Conservation (phyloP, 305 asterid genomes). For the Fraxinus sp. region DNA sequence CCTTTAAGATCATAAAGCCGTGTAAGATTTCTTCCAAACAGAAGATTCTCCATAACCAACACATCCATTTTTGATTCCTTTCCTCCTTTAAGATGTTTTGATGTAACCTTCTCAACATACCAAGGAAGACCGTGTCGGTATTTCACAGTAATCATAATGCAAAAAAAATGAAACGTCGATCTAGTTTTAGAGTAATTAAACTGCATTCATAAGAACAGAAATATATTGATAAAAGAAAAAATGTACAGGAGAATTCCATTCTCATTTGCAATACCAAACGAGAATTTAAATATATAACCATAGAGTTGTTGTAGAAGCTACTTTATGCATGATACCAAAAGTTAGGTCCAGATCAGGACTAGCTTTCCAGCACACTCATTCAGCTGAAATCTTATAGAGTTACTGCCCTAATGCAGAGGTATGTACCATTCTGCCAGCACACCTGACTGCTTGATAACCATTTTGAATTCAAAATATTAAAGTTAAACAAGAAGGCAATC, state of each 20-base stretch:
- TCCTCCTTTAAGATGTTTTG: slow-evolving; percentile 72
- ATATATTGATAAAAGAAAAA: neutral
- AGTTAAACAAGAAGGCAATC: neutral
- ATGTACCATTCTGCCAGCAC: neutral
- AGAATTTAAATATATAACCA: neutral
- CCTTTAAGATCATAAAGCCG: slow-evolving; percentile 88
- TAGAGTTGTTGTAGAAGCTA: neutral
- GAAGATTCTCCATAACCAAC: slow-evolving; percentile 84
- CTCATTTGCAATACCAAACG: neutral
- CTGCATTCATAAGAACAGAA: neutral
- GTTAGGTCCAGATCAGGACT: neutral
- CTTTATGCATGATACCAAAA: neutral
- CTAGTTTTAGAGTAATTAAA: neutral
- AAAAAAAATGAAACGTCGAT: neutral
- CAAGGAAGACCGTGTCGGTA: slow-evolving; percentile 17
- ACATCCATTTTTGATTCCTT: slow-evolving; percentile 76
- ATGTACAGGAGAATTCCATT: neutral
- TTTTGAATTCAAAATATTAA: neutral
- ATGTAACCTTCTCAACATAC: slow-evolving; percentile 43
- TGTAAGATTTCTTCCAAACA: slow-evolving; percentile 59
- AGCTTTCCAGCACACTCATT: neutral
- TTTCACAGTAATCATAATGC: slow-evolving; percentile 15
- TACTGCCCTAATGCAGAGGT: neutral
- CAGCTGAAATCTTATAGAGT: neutral
- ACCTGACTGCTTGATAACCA: neutral